Conservation (phyloP, 257 asterid genomes). For the Rauvolfia tetraphylla region DNA sequence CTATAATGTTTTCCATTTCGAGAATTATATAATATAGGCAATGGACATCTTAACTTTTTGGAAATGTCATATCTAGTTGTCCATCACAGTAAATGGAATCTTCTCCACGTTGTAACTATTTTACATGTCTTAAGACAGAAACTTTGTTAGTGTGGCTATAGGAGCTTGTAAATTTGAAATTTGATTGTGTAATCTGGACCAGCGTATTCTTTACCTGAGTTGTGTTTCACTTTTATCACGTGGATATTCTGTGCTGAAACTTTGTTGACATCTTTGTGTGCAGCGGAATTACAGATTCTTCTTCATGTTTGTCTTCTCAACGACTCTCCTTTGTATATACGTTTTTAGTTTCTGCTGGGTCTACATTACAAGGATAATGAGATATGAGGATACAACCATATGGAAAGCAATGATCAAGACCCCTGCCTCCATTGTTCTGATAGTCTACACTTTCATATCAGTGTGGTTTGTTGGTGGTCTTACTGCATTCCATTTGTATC, state of each 20-base stretch:
- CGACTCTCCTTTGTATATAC: constrained; percentile 87
- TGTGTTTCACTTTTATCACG: no score
- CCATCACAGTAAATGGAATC: background rate
- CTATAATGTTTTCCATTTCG: background rate
- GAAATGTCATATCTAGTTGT: background rate
- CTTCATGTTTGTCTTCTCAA: constrained; percentile 99
- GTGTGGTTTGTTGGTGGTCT: constrained; percentile 99
- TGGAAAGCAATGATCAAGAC: constrained; percentile 94
- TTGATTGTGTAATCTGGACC: background rate
- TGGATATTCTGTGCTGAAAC: constrained; percentile 16
- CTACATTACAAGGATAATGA: constrained; percentile 73
- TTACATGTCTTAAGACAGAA: background rate
- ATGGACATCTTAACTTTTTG: background rate
- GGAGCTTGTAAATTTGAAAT: background rate
- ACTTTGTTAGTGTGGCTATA: background rate
- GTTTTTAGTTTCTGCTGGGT: constrained; percentile 97
- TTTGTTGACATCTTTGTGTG: constrained; percentile 19
- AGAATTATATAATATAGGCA: background rate
- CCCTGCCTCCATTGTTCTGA: constrained; percentile 87
- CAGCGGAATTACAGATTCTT: constrained; percentile 99
- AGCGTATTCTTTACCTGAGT: background rate
- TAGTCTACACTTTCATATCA: constrained; percentile 80
- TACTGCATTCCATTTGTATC: constrained; percentile 85
- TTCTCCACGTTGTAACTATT: background rate
- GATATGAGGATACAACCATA: constrained; percentile 53